Evolutionary conservation across 306 rosid genomes (phyloP), one percentile per base, ranked within the genome.

Genomic region (Cucurbita argyrosperma): DNA sequence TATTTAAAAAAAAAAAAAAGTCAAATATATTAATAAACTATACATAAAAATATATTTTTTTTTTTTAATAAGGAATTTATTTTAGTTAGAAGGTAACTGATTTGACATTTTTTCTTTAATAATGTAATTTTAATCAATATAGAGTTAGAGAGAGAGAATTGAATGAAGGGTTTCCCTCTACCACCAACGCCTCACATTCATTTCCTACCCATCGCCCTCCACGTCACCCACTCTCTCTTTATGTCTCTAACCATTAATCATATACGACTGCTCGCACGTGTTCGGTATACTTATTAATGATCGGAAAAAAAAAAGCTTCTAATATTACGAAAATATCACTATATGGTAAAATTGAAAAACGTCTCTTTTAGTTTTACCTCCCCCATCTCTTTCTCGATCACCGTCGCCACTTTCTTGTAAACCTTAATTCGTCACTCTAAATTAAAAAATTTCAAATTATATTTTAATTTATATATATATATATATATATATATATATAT

Each of bases 41-140:
- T 23, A 23, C 26, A 23, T 23, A 23, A 23, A 23, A 23, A 26
- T 26, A 26, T 26, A 1, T 26, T 0, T 26, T 26, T 23, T 23
- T 23, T 23, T 23, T 23, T 23, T 0, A 23, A 23, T 23, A 23
- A 23, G 26, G 26, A 23, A 23, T 23, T 23, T 23, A 1, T 23
- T 23, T 23, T 23, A 23, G 30, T 19, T 19, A 19, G 0, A 19
- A 19, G 19, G 19, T 19, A 19, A 19, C 77, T 81, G 88, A 88
- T 87, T 75, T 8, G 82, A 88, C 87, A 66, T 38, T 77, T 76
- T 64, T 43, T 67, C 69, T 79, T 54, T 46, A 66, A 19, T 55
- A 55, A 55, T 55, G 35, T 40, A 16, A 21, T 40, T 40, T 40
- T 8, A 42, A 42, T 45, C 10, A 61, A 61, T 61, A 11, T 59